These are phyloP conservation scores for Mucor velutinosus DNA, from an alignment of 371 early-diverging fungal species.

Conservation along the genomic window DNA sequence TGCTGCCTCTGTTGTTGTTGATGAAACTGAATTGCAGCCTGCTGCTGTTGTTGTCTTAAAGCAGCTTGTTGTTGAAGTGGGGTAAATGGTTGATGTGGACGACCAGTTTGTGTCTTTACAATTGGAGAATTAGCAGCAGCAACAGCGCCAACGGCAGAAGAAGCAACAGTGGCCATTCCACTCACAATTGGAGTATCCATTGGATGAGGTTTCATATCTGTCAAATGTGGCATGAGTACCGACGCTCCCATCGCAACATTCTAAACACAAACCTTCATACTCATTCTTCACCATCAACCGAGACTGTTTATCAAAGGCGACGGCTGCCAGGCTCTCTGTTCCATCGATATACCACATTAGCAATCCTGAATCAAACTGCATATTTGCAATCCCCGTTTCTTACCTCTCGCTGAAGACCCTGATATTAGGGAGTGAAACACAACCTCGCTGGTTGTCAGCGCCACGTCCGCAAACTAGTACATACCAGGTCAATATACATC, in stretches of 20 bases:
- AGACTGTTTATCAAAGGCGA: conserved; percentile 25
- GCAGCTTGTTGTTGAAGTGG: conserved; percentile 19
- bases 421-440: conserved; percentile 27
- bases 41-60: conserved; percentile 24
- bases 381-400: not conserved
- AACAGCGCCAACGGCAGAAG: not conserved
- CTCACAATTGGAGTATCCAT: not conserved
- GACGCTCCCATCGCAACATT: not conserved
- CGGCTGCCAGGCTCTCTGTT: conserved; percentile 28
- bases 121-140: conserved; percentile 23
- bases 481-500: not conserved
- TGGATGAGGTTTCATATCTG: conserved; percentile 7
- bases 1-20: conserved; percentile 21
- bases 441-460: conserved; percentile 18
- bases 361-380: not conserved
- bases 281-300: conserved; percentile 16
- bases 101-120: conserved; percentile 29
- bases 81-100: conserved; percentile 6
- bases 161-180: not conserved
- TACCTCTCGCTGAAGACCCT: conserved; percentile 27
- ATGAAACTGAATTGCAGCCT: conserved; percentile 19
- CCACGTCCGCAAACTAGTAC: conserved; percentile 23
- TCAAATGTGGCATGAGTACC: not conserved
- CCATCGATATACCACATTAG: not conserved
- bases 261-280: conserved; percentile 5